Percentiles rank a stretch among this genome's conserved stretches.
These are phyloP conservation scores for Phytophthora brassicae DNA, from an alignment of 352 stramenopile species.

Conservation along the genomic window DNA sequence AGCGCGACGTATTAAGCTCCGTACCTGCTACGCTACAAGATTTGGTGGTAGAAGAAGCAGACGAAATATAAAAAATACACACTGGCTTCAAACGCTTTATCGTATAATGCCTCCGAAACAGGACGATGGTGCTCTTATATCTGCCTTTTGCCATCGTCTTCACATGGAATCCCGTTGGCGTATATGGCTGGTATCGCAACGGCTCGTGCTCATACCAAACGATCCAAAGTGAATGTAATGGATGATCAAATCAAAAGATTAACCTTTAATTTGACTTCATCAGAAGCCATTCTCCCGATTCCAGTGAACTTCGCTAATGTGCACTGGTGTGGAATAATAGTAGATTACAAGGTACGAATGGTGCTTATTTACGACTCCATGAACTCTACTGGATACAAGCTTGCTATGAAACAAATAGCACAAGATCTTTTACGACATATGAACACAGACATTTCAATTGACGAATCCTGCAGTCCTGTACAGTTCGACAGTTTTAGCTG, in stretches of 20 bases:
- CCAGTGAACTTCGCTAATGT: constrained; percentile 3
- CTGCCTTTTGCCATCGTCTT: not conserved
- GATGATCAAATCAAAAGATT: not conserved
- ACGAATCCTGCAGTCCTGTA: not conserved
- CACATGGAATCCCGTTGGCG: not conserved
- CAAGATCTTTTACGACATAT: not conserved
- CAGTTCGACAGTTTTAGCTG: constrained; percentile 10
- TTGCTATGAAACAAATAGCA: not conserved
- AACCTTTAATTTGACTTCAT: not conserved
- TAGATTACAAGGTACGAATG: not conserved
- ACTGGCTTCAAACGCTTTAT: not conserved
- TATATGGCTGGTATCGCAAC: not conserved
- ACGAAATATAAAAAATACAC: no score
- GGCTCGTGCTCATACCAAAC: not conserved
- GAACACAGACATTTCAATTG: not conserved
- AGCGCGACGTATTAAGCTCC: no score
- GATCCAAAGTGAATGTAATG: not conserved
- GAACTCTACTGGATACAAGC: not conserved
- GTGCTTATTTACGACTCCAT: not conserved
- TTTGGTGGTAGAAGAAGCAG: no score
- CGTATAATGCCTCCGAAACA: not conserved
- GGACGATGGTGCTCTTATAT: not conserved
- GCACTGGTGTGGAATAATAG: constrained; percentile 4
- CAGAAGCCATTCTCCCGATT: not conserved
- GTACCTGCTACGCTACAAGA: no score